A percentile compares a stretch with the other conserved stretches of the same genome.
Evolutionary conservation across 768 basidiomycete genomes (phyloP).

Genomic region (Boletus vermiculosoides): DNA sequence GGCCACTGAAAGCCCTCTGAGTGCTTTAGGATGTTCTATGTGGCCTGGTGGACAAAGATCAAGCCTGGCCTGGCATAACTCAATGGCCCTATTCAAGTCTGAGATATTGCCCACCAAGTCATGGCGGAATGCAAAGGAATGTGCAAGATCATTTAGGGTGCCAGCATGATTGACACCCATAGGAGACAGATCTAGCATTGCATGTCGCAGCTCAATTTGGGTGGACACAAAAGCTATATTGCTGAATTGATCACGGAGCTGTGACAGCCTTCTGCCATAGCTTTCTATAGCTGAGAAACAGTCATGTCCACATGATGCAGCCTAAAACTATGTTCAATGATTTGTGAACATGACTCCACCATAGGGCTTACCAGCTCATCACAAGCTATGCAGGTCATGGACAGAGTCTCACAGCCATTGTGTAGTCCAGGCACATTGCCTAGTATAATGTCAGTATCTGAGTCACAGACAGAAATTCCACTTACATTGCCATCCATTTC

Average conservation of each 20-base stretch:
- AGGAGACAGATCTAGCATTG: neutral
- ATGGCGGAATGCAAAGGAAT: neutral
- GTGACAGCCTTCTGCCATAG: neutral
- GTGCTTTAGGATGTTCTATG: neutral
- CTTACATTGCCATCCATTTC: neutral
- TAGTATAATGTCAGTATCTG: neutral
- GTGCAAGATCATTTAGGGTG: neutral
- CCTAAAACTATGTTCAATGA: neutral
- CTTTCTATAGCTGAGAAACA: neutral
- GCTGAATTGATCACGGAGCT: neutral
- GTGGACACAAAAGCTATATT: neutral
- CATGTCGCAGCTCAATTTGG: neutral
- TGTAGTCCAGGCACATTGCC: neutral
- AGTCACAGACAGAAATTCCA: neutral
- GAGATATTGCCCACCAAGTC: neutral
- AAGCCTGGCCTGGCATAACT: rapidly evolving
- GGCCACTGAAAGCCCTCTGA: rapidly evolving
- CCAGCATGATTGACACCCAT: neutral
- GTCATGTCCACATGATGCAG: neutral
- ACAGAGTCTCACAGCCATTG: neutral
- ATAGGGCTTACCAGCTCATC: neutral
- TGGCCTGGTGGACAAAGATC: neutral
- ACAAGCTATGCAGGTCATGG: neutral
- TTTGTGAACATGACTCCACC: neutral
- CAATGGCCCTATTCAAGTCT: neutral